Percentiles rank a stretch among this genome's conserved stretches.
These are phyloP conservation scores for Erodium maritimum DNA, from an alignment of 345 rosid species.

Conservation along the genomic window DNA sequence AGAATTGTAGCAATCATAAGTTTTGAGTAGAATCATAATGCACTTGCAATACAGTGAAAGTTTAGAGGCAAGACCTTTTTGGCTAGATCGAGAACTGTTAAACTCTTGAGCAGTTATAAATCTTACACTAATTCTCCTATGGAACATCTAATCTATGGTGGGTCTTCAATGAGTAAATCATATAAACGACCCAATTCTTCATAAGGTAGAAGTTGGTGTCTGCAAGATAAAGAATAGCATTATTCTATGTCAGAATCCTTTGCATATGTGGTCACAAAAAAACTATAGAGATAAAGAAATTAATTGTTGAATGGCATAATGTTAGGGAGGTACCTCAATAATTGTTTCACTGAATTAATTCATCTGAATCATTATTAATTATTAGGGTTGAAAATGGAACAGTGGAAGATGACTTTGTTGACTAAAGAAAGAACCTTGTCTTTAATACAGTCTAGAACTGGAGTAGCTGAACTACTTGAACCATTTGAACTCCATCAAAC, in stretches of 20 bases:
- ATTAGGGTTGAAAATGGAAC: too few species aligned
- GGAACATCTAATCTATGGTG: conserved; percentile 85
- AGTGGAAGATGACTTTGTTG: too few species aligned
- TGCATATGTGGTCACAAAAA: neutral
- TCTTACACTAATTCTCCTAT: conserved; percentile 94
- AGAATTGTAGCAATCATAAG: conserved; percentile 13
- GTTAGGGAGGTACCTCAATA: conserved; percentile 47
- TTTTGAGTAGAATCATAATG: conserved; percentile 7
- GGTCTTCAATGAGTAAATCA: conserved; percentile 92
- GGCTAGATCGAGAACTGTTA: conserved; percentile 51
- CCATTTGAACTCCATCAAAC: too few species aligned
- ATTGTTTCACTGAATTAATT: conserved; percentile 92
- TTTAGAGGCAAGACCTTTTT: conserved; percentile 42
- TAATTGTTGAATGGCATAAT: neutral
- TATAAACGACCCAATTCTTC: conserved; percentile 96
- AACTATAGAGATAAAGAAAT: neutral
- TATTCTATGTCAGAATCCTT: conserved; percentile 4
- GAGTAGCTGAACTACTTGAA: too few species aligned
- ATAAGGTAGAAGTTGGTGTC: conserved; percentile 92
- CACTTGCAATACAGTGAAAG: conserved; percentile 11
- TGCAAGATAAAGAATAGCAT: conserved; percentile 19
- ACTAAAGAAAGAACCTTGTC: too few species aligned
- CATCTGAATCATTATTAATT: too few species aligned
- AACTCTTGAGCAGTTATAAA: conserved; percentile 89
- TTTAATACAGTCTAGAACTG: too few species aligned